Conservation (phyloP, 495 filamentous ascomycete genomes). For the Daldinia grandis region DNA sequence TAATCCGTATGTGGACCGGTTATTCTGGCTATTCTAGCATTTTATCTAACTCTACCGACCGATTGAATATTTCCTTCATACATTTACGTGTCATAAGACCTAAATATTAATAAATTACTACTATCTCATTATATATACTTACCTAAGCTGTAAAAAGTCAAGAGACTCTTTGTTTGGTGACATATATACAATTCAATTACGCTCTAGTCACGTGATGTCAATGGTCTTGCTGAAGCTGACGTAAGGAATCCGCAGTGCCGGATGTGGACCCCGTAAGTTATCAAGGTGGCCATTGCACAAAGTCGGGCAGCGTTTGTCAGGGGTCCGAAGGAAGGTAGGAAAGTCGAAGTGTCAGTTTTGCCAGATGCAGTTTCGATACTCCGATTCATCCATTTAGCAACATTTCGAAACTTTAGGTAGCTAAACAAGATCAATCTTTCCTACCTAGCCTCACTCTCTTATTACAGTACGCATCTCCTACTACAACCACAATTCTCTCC, state of each 20-base stretch:
- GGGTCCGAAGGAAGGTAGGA: slow-evolving; percentile 18
- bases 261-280: background rate
- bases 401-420: background rate
- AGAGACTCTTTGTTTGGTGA: no score
- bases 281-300: slow-evolving; percentile 24
- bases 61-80: no score
- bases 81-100: no score
- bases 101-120: no score
- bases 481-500: background rate
- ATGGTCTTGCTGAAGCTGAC: background rate
- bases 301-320: slow-evolving; percentile 23
- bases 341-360: slow-evolving; percentile 32
- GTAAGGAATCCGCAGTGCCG: slow-evolving; percentile 1
- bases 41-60: no score
- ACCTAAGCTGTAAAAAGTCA: no score
- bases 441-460: background rate
- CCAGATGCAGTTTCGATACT: background rate
- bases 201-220: background rate
- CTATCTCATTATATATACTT: no score
- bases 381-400: background rate
- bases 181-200: background rate
- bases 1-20: no score
- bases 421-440: background rate
- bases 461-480: background rate
- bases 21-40: no score